Percentiles rank a stretch among this genome's conserved stretches.
These are phyloP conservation scores for Biancaea sappan DNA, from an alignment of 306 rosid species.

Conservation along the genomic window DNA sequence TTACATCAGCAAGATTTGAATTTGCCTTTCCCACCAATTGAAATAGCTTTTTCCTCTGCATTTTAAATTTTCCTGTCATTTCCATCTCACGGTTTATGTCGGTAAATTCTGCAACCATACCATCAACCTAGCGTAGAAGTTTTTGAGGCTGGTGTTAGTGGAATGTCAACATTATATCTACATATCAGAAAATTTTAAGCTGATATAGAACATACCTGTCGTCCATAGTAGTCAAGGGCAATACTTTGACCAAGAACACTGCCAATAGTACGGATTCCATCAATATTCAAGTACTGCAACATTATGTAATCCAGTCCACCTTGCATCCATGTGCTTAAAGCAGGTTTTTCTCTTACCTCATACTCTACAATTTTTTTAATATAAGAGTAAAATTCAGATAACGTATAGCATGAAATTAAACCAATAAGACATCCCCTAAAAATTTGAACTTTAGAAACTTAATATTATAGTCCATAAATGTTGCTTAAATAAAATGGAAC, in stretches of 20 bases:
- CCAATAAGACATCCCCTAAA: constrained; percentile 8
- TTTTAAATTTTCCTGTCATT: constrained; percentile 89
- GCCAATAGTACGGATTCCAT: constrained; percentile 95
- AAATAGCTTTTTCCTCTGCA: constrained; percentile 95
- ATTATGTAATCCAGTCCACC: constrained; percentile 98
- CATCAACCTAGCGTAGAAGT: constrained; percentile 72
- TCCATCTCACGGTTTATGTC: constrained; percentile 99
- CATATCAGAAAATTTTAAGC: constrained; percentile 27
- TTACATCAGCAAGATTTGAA: constrained; percentile 96
- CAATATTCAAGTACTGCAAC: constrained; percentile 85
- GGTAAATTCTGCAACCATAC: constrained; percentile 98
- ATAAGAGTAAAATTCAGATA: constrained; percentile 27
- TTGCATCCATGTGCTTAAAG: constrained; percentile 89
- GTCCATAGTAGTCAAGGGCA: constrained; percentile 94
- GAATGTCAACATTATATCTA: constrained; percentile 26
- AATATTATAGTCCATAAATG: not conserved
- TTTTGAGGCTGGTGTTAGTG: not conserved
- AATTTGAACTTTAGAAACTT: not conserved
- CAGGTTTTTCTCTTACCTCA: constrained; percentile 84
- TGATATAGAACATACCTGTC: constrained; percentile 66
- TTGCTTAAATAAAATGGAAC: constrained; percentile 14
- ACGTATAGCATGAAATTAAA: constrained; percentile 5
- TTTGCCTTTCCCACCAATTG: constrained; percentile 99
- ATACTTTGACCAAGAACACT: constrained; percentile 98
- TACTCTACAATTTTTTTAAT: constrained; percentile 55